These are phyloP conservation scores for Hygrophorus russula DNA, from an alignment of 768 basidiomycete species.

Conservation along the genomic window DNA sequence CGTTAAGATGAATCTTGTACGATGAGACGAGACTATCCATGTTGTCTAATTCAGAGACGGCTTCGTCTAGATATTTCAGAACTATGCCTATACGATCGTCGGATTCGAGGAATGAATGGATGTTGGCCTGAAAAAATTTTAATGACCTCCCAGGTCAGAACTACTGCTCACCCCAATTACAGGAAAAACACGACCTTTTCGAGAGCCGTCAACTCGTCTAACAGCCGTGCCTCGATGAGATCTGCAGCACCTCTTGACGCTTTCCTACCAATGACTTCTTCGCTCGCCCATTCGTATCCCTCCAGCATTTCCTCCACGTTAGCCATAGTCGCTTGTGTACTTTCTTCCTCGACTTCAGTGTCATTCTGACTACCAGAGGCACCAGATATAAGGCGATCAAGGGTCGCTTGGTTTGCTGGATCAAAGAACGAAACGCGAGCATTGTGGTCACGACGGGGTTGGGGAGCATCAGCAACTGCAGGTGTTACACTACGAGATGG, in stretches of 20 bases:
- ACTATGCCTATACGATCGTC: conserved; percentile 86
- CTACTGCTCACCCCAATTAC: not conserved
- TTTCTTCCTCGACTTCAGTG: conserved; percentile 56
- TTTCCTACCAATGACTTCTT: conserved; percentile 58
- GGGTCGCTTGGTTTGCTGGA: conserved; percentile 58
- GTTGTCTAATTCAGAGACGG: conserved; percentile 76
- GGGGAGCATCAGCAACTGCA: conserved; percentile 21
- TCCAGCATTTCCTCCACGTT: conserved; percentile 99
- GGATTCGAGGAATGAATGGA: conserved; percentile 93
- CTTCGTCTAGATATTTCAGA: conserved; percentile 81
- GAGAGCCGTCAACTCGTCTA: conserved; percentile 85
- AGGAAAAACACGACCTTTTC: conserved; percentile 58
- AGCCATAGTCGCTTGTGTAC: conserved; percentile 69
- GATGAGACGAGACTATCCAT: conserved; percentile 85
- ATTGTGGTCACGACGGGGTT: conserved; percentile 47
- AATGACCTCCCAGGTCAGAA: conserved; percentile 1
- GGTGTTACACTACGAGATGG: conserved; percentile 17
- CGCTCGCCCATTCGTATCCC: conserved; percentile 93
- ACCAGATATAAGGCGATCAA: conserved; percentile 58
- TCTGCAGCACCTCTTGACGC: conserved; percentile 70
- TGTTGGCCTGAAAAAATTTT: conserved; percentile 60
- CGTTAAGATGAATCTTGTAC: conserved; percentile 95
- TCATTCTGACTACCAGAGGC: conserved; percentile 31
- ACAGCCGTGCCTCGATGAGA: conserved; percentile 79
- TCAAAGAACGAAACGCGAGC: conserved; percentile 78